Conservation (phyloP, 345 rosid species). For the Eucalyptus sp. region DNA sequence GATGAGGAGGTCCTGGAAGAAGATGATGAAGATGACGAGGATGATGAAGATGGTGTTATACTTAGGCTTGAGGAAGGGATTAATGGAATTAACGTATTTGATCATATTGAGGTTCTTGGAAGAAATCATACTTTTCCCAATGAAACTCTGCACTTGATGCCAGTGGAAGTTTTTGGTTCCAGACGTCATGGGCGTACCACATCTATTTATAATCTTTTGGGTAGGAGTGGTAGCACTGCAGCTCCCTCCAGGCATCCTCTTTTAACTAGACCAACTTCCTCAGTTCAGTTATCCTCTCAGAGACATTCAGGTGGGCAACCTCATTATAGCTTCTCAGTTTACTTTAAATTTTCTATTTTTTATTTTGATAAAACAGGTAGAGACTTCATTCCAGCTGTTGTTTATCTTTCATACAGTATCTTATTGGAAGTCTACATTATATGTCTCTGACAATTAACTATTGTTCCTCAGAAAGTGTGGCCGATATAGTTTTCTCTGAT, state of each 20-base stretch:
- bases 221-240: slow-evolving; percentile 55
- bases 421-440: background rate
- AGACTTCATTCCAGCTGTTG: background rate
- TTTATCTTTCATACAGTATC: background rate
- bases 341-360: background rate
- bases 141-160: slow-evolving; percentile 91
- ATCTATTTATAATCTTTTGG: slow-evolving; percentile 88
- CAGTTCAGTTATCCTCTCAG: slow-evolving; percentile 19
- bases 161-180: slow-evolving; percentile 94
- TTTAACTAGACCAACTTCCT: slow-evolving; percentile 49
- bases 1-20: slow-evolving; percentile 94
- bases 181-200: slow-evolving; percentile 95
- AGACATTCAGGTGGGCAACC: slow-evolving; percentile 52
- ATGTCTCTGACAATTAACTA: background rate
- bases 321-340: background rate
- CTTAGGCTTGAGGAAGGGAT: slow-evolving; percentile 84
- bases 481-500: slow-evolving; percentile 30
- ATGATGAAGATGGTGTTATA: slow-evolving; percentile 86
- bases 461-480: slow-evolving; percentile 31
- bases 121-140: slow-evolving; percentile 76
- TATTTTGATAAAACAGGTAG: background rate
- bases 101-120: slow-evolving; percentile 86
- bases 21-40: slow-evolving; percentile 85
- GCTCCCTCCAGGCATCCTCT: slow-evolving; percentile 83
- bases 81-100: slow-evolving; percentile 86